phyloP scores from a whole-genome alignment of 768 basidiomycete genomes.

The Amanita inopinata region DNA sequence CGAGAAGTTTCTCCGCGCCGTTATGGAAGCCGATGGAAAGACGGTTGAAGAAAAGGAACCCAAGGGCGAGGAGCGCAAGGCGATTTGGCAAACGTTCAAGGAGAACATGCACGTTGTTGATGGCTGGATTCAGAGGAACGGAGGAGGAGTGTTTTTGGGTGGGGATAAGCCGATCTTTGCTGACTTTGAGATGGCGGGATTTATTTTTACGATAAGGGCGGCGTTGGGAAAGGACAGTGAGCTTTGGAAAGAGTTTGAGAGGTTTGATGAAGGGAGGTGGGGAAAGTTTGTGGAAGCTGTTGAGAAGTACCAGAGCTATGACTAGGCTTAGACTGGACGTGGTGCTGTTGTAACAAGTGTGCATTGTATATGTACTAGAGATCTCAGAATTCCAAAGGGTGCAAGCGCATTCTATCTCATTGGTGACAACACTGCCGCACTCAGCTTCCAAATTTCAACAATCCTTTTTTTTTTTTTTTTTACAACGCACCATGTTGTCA shows the following conservation, averaged over 20 bases:
- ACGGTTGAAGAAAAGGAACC: conserved; percentile 28
- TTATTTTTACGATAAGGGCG: too few species aligned
- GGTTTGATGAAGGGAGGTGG: conserved; percentile 33
- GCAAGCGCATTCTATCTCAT: too few species aligned
- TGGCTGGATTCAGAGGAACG: conserved; percentile 21
- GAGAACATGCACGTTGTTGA: conserved; percentile 20
- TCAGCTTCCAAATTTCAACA: too few species aligned
- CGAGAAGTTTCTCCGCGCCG: conserved; percentile 25
- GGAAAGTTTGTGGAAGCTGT: conserved; percentile 19
- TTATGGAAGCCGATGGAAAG: conserved; percentile 22
- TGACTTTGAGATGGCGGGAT: conserved; percentile 2
- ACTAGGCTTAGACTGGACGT: too few species aligned
- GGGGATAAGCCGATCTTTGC: conserved; percentile 12
- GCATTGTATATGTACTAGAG: too few species aligned
- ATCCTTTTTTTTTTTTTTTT: too few species aligned
- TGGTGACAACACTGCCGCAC: too few species aligned
- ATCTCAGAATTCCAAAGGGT: too few species aligned
- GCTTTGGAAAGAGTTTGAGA: conserved; percentile 30
- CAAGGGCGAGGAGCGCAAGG: conserved; percentile 19
- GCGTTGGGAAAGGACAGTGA: conserved; percentile 28
- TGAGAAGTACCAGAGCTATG: conserved; percentile 21
- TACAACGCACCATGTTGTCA: too few species aligned
- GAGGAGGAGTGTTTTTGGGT: too few species aligned
- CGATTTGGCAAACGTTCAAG: conserved; percentile 29
- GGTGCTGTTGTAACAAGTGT: too few species aligned